A percentile compares a stretch with the other conserved stretches of the same genome.
These are phyloP conservation scores for Alternaria rosae DNA, from an alignment of 2,329 filamentous ascomycete species.

Conservation along the genomic window DNA sequence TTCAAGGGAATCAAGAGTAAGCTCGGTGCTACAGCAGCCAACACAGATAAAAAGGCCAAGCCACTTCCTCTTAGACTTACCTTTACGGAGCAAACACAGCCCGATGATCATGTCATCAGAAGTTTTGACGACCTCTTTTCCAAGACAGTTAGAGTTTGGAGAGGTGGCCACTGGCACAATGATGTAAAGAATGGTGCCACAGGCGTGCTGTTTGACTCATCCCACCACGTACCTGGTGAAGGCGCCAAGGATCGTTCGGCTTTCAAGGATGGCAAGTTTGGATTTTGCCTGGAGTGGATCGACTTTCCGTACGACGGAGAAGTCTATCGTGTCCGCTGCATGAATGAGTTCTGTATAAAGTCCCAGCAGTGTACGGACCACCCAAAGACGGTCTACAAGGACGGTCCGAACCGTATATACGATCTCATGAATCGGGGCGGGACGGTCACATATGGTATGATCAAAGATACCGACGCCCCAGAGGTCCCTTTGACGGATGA, in stretches of 20 bases:
- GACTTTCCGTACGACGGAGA: not conserved
- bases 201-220: not conserved
- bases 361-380: constrained; percentile 8
- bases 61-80: not conserved
- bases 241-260: not conserved
- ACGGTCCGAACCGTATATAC: constrained; percentile 17
- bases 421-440: not conserved
- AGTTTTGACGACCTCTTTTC: not conserved
- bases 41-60: not conserved
- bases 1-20: not conserved
- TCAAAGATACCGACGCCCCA: constrained; percentile 1
- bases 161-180: not conserved
- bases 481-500: not conserved
- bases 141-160: not conserved
- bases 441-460: constrained; percentile 10
- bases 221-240: constrained; percentile 3
- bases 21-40: not conserved
- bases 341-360: constrained; percentile 5
- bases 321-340: constrained; percentile 2
- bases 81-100: not conserved
- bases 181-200: not conserved
- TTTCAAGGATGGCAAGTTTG: constrained; percentile 1
- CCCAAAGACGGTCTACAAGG: constrained; percentile 2
- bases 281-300: constrained; percentile 13
- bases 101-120: not conserved